A percentile compares a stretch with the other conserved stretches of the same genome.
phyloP scores from a whole-genome alignment of 176 grass and related monocot species.

The Chloris gayana region DNA sequence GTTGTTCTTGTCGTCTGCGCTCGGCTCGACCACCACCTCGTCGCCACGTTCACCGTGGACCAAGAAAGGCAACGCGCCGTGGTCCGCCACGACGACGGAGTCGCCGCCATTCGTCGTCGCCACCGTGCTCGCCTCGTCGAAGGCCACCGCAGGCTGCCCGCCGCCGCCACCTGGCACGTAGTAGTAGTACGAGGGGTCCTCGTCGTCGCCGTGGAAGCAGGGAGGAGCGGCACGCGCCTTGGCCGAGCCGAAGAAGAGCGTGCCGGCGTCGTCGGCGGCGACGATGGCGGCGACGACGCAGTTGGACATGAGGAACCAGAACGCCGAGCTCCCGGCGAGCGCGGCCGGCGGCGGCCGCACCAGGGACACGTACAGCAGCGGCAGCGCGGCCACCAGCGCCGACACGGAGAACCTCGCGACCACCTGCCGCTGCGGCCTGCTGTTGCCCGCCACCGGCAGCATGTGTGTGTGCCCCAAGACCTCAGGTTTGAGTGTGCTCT shows the following conservation, averaged over 20 bases:
- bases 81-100: no score
- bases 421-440: neutral
- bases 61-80: neutral
- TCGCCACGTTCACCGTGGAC: neutral
- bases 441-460: neutral
- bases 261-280: constrained; percentile 53
- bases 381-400: constrained; percentile 66
- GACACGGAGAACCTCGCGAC: constrained; percentile 53
- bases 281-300: constrained; percentile 77
- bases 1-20: no score
- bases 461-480: neutral
- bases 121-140: neutral
- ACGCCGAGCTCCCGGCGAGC: constrained; percentile 79
- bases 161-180: neutral
- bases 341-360: constrained; percentile 63
- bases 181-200: neutral
- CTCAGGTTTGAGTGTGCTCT: no score
- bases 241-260: constrained; percentile 38
- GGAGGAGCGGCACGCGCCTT: neutral
- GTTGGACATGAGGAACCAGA: constrained; percentile 96
- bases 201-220: neutral
- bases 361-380: constrained; percentile 80
- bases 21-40: neutral
- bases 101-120: no score
- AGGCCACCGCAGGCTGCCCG: neutral